Evolutionary conservation across 148 eudicot species (phyloP).

Genomic region (Pouteria glomerata): DNA sequence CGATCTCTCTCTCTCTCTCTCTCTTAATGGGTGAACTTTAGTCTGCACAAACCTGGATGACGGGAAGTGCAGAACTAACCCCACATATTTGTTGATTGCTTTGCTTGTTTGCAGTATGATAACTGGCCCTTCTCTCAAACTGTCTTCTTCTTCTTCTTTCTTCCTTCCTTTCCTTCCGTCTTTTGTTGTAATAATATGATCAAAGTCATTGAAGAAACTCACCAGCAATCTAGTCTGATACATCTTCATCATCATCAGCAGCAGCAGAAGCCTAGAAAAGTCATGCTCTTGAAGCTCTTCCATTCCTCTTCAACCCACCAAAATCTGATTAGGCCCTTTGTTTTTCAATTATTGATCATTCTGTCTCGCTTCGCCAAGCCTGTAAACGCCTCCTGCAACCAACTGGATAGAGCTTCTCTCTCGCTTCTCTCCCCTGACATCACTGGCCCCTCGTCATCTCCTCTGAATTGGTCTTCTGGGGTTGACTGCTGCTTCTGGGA

Average conservation of each 20-base stretch:
- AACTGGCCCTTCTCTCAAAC: constrained; percentile 34
- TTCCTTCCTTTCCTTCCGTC: constrained; percentile 31
- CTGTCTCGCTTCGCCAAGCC: constrained; percentile 18
- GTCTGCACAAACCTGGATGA: constrained; percentile 24
- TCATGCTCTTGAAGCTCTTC: constrained; percentile 32
- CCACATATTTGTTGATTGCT: constrained; percentile 34
- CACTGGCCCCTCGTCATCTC: constrained; percentile 20
- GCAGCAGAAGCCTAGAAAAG: constrained; percentile 3
- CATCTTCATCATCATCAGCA: constrained; percentile 13
- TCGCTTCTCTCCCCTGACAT: constrained; percentile 29
- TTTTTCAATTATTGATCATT: not conserved
- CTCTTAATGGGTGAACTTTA: constrained; percentile 1
- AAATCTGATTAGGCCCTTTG: constrained; percentile 7
- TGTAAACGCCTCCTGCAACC: constrained; percentile 34
- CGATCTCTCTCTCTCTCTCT: not conserved
- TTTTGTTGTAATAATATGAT: constrained; percentile 27
- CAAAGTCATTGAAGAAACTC: constrained; percentile 18
- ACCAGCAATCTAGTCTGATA: constrained; percentile 17
- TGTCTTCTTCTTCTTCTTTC: constrained; percentile 11
- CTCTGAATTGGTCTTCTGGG: constrained; percentile 36
- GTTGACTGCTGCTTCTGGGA: constrained; percentile 33
- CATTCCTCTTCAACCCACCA: constrained; percentile 23
- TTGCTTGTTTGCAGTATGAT: too few species aligned
- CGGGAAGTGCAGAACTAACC: constrained; percentile 21
- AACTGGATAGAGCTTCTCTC: constrained; percentile 42